phyloP scores from a whole-genome alignment of 441 rosid genomes.

The Sinapis alba region DNA sequence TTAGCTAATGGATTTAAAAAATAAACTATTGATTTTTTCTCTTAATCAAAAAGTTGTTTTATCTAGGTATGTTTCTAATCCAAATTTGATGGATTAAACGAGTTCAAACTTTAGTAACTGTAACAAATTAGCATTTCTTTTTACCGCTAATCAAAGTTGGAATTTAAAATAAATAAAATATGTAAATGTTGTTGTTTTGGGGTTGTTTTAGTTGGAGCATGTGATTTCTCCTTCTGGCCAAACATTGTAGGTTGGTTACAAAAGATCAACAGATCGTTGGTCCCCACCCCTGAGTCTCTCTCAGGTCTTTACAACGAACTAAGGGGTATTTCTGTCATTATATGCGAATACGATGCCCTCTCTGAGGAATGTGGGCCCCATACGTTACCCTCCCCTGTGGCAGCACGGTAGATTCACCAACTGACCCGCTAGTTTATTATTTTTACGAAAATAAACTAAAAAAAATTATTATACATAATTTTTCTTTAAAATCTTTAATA shows the following conservation, averaged over 20 bases:
- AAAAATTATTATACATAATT: no score
- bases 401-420: constrained; percentile 2
- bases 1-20: background rate
- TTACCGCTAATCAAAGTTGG: background rate
- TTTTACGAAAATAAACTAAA: no score
- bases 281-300: constrained; percentile 17
- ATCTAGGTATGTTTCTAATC: background rate
- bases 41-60: background rate
- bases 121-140: background rate
- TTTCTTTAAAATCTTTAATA: no score
- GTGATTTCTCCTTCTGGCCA: constrained; percentile 31
- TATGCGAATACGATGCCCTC: background rate
- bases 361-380: background rate
- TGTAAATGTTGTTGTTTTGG: background rate
- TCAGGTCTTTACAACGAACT: constrained; percentile 19
- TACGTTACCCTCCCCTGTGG: background rate
- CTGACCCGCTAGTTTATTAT: no score
- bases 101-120: background rate
- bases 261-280: constrained; percentile 15
- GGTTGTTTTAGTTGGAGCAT: constrained; percentile 34
- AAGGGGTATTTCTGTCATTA: constrained; percentile 17
- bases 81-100: background rate
- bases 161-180: background rate
- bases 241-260: constrained; percentile 25
- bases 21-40: background rate